These are phyloP conservation scores for Leccinum disarticulatum DNA, from an alignment of 768 basidiomycete genomes.

Conservation along the genomic window DNA sequence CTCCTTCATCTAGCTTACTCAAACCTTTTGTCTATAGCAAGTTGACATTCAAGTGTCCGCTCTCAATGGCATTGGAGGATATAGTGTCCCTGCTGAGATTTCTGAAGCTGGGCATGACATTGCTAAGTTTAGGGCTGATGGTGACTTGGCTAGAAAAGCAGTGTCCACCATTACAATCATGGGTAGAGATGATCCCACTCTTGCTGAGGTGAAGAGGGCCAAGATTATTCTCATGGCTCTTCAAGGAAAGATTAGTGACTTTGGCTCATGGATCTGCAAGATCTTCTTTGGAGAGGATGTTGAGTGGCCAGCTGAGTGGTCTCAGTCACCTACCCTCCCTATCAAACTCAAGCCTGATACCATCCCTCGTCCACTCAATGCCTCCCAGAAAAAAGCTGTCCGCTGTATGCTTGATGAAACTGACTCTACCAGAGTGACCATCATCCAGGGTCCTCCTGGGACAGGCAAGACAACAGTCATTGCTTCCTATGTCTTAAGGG, in stretches of 20 bases:
- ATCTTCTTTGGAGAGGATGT: conserved; percentile 36
- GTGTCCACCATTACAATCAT: conserved; percentile 44
- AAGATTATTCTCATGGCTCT: conserved; percentile 33
- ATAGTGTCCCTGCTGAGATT: conserved; percentile 23
- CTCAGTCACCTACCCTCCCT: conserved; percentile 16
- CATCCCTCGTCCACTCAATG: conserved; percentile 36
- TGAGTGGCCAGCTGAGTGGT: conserved; percentile 39
- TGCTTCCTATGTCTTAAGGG: conserved; percentile 55
- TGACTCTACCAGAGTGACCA: conserved; percentile 37
- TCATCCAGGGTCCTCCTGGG: conserved; percentile 55
- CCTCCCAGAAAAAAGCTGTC: conserved; percentile 40
- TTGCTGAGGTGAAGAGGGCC: conserved; percentile 49
- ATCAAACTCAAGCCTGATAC: conserved; percentile 15
- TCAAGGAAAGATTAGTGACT: conserved; percentile 32
- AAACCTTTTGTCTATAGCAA: conserved; percentile 13
- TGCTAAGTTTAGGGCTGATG: conserved; percentile 24
- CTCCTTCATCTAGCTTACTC: background rate
- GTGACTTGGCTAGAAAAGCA: conserved; percentile 31
- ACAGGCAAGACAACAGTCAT: conserved; percentile 78
- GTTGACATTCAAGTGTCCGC: conserved; percentile 26
- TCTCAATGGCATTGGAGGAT: conserved; percentile 20
- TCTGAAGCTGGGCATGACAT: conserved; percentile 7
- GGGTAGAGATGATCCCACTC: conserved; percentile 57
- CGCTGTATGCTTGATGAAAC: conserved; percentile 38
- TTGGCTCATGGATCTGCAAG: conserved; percentile 39